Evolutionary conservation across 352 stramenopile genomes (phyloP).

Genomic region (Aphanomyces astaci): DNA sequence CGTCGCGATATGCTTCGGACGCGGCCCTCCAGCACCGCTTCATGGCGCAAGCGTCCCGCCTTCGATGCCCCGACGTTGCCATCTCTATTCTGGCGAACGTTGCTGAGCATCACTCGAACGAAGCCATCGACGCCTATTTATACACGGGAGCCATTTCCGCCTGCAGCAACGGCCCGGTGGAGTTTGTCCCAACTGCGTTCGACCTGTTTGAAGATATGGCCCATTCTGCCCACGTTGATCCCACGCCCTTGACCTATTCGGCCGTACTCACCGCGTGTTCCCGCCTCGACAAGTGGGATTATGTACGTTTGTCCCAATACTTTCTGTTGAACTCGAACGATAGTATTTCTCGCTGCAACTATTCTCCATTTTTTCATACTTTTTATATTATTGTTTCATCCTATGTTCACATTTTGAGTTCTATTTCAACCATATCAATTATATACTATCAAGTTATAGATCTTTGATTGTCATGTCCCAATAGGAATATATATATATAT

Average conservation of each 20-base stretch:
- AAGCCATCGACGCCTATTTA: conserved; percentile 44
- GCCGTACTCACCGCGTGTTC: conserved; percentile 59
- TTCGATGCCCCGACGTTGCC: conserved; percentile 6
- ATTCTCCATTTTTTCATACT: too few species aligned
- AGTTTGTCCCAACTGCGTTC: conserved; percentile 45
- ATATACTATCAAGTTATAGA: too few species aligned
- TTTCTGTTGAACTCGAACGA: background rate
- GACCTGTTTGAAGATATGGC: conserved; percentile 69
- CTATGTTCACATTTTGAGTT: too few species aligned
- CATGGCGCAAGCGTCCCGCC: background rate
- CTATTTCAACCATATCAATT: too few species aligned
- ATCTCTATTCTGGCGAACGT: background rate
- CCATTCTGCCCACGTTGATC: conserved; percentile 38
- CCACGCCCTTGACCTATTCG: conserved; percentile 71
- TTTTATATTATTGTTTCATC: too few species aligned
- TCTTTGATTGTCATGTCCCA: too few species aligned
- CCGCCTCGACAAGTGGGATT: conserved; percentile 54
- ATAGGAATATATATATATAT: too few species aligned
- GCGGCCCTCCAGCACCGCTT: background rate
- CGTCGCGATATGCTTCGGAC: background rate
- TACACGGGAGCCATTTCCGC: conserved; percentile 79
- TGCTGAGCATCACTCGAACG: background rate
- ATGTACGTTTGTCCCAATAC: conserved; percentile 30
- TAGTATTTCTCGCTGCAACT: background rate
- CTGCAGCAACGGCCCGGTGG: conserved; percentile 46